Evolutionary conservation across 208 protist genomes (phyloP), one percentile per base, ranked within the genome.

Genomic region (Chromosphaera perkinsii): DNA sequence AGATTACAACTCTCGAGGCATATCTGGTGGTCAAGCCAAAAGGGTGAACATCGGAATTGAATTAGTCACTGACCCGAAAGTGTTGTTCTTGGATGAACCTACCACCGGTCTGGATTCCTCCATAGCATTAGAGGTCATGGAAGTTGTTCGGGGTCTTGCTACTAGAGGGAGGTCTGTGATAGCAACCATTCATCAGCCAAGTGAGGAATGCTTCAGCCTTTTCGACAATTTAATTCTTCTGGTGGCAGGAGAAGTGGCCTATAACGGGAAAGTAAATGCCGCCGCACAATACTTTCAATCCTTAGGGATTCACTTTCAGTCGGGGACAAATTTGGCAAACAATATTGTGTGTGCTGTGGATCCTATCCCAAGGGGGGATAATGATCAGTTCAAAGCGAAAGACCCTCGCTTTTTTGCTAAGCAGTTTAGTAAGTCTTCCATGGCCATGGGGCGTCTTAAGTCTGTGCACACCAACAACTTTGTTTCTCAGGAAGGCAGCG

Each of bases 31-130:
- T 3, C 60, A 79, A 60, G 45, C 54, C 3, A 79, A 79, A 59
- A 48, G 75, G 0, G 69, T 69, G 32, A 73, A 64, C 59, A 75
- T 79, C 22, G 66, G 69, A 36, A 58, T 51, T 29, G 75, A 79
- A 42, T 60, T 79, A 33, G 40, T 79, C 58, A 76, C 55, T 40
- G 5, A 31, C 22, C 5, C 48, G 26, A 56, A 51, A n/a, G 37
- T 72, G 26, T 39, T 79, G 39, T 79, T 75, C 24, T 59, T 80
- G 24, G 76, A 80, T 35, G 71, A 76, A 36, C 76, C 76, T 20
- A 80, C 76, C 0, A 69, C 66, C 9, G 63, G 76, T 33, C 82
- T 95, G 37, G 91, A 95, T 73, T 85, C 85, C 3, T 72, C 85
- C 33, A 90, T 78, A 27, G 90, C 90, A 5, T 61, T 35, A 24